A percentile compares a stretch with the other conserved stretches of the same genome.
Evolutionary conservation across 2,329 filamentous ascomycete genomes (phyloP).

Genomic region (Calonectria hawksworthii): DNA sequence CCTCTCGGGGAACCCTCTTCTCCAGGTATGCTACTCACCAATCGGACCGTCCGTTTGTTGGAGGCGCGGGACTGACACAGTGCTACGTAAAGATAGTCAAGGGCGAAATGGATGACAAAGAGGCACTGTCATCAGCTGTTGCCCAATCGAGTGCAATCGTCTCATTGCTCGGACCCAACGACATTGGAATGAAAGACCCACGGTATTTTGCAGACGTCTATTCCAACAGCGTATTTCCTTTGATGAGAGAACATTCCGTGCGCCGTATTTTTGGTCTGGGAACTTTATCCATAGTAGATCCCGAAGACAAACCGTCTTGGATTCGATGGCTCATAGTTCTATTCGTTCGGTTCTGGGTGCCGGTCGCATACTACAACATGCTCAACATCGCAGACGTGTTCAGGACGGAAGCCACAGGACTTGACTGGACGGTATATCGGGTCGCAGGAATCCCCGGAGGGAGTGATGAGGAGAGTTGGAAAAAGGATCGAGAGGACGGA

Average conservation of each 20-base stretch:
- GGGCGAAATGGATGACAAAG: conserved; percentile 2
- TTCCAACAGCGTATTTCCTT: neutral
- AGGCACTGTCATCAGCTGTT: neutral
- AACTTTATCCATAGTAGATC: conserved; percentile 9
- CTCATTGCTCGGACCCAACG: conserved; percentile 7
- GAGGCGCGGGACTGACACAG: neutral
- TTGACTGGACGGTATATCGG: conserved; percentile 14
- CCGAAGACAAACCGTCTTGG: conserved; percentile 1
- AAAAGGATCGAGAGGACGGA: neutral
- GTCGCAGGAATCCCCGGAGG: neutral
- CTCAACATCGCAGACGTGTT: conserved; percentile 11
- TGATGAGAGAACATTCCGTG: neutral
- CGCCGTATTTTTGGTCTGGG: conserved; percentile 1
- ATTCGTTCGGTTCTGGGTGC: neutral
- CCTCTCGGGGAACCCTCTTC: conserved; percentile 1
- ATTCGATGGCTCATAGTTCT: conserved; percentile 3
- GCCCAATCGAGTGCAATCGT: conserved; percentile 1
- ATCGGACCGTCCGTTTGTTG: neutral
- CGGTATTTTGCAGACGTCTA: neutral
- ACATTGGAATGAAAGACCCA: neutral
- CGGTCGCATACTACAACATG: conserved; percentile 3
- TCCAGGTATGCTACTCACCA: conserved; percentile 21
- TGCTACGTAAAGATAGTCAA: neutral
- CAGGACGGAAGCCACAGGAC: neutral
- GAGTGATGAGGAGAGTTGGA: neutral